Evolutionary conservation across 306 rosid species (phyloP), one percentile per base, ranked within the genome.

Genomic region (Crotalaria pallida): DNA sequence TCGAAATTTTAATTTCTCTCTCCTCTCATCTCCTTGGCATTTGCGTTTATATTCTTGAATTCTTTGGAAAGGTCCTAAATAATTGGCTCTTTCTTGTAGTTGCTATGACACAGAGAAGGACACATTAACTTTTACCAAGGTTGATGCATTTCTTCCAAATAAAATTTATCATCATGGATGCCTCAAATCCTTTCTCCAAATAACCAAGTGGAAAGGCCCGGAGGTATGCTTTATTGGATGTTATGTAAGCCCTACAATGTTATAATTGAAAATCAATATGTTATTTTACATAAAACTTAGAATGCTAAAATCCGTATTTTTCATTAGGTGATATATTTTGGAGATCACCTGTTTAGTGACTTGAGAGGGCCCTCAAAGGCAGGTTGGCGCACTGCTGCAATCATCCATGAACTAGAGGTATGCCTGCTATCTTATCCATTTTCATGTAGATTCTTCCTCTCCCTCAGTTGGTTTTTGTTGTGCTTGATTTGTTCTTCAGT

Each of bases 331-430:
- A 94, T 94, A 81, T 94, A 94, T 86, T 94, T 94, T 83, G 98
- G 98, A 59, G 98, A 94, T 76, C 98, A 94, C 77, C 90, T 94
- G 43, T 94, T 94, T 62, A 90, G 98, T 1, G 98, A 94, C 80
- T 84, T 94, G 82, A 94, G 97, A 81, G 98, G 94, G 2, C 98
- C 97, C 58, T 86, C 94, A 58, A 94, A 90, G 86, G 96, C 97
- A 78, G 98, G 98, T 73, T 94, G 98, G 98, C 98, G 92, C 68
- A 94, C 98, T 72, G 98, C 92, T 43, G 98, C 98, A 41, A 83
- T 94, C 85, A 94, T 94, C 74, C 89, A 88, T 52, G 97, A 94
- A 81, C 84, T 94, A 58, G 96, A 94, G 82, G 98, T 91, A 83
- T 41, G 80, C 52, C 16, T 73, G 65, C 47, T 41, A 53, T 58